Percentiles rank a stretch among this genome's conserved stretches.
Conservation (phyloP, 2,329 filamentous ascomycete species). For the Sporothrix pallida region DNA sequence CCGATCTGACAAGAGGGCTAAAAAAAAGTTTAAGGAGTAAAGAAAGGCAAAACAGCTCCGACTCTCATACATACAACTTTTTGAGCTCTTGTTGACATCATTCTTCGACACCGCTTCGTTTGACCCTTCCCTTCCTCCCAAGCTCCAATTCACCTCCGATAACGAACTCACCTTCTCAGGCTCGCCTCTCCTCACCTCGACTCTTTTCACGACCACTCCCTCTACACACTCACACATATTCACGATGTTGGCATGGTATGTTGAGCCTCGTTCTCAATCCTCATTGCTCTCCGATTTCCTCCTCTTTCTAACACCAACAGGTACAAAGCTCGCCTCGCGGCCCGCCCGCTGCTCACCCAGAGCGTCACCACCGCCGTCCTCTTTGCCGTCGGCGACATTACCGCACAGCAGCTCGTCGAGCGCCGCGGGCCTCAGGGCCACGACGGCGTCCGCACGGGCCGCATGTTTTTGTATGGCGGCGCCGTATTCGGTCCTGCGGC, state of each 20-base stretch:
- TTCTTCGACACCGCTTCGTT: background rate
- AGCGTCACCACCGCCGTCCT: constrained; percentile 88
- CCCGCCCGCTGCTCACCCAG: constrained; percentile 86
- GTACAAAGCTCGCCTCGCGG: constrained; percentile 85
- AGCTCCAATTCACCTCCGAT: background rate
- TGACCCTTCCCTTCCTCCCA: background rate
- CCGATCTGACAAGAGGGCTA: background rate
- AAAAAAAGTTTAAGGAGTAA: background rate
- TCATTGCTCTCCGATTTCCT: background rate
- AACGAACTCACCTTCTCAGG: background rate
- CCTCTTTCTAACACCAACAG: constrained; percentile 49
- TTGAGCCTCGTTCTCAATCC: background rate
- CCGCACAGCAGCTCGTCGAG: constrained; percentile 91
- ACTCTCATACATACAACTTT: background rate
- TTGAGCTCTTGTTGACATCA: background rate
- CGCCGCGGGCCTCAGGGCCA: constrained; percentile 70
- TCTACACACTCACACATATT: background rate
- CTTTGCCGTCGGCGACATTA: constrained; percentile 88
- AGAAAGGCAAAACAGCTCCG: background rate
- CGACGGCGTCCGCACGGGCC: constrained; percentile 71
- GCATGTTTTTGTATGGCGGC: constrained; percentile 82
- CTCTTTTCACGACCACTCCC: background rate
- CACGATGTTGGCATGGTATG: constrained; percentile 37
- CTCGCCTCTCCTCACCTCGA: background rate
- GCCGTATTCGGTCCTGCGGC: constrained; percentile 86